Conservation (phyloP, 495 filamentous ascomycete species). For the Talaromyces adpressus region DNA sequence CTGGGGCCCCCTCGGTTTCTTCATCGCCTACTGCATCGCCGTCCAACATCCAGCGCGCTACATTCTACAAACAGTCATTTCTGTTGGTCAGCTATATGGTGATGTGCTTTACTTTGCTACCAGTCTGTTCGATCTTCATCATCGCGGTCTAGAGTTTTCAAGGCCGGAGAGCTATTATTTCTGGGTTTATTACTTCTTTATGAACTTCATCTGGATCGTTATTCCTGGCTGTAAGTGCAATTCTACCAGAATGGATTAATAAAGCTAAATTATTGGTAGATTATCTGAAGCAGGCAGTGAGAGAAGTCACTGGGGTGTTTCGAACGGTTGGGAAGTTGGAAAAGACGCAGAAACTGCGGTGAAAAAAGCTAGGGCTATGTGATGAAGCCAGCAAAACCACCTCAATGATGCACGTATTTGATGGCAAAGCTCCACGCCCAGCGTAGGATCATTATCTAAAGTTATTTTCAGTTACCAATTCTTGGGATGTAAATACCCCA, state of each 20-base stretch:
- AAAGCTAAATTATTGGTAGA: background rate
- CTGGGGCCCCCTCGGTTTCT: conserved; percentile 79
- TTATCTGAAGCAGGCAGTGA: background rate
- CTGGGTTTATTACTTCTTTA: conserved; percentile 83
- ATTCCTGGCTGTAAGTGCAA: conserved; percentile 52
- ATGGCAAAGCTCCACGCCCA: no score
- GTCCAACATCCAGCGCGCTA: conserved; percentile 53
- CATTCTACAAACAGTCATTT: conserved; percentile 63
- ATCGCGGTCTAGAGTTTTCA: conserved; percentile 51
- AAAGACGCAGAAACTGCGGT: background rate
- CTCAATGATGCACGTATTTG: no score
- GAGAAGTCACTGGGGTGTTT: background rate
- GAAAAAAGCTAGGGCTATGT: background rate
- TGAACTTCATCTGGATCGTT: conserved; percentile 87
- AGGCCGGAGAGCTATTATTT: conserved; percentile 77
- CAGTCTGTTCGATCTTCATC: conserved; percentile 58
- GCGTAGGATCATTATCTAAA: no score
- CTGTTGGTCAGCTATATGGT: conserved; percentile 78
- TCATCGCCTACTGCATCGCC: conserved; percentile 52
- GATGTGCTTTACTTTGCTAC: conserved; percentile 82
- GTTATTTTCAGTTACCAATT: no score
- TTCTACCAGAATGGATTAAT: background rate
- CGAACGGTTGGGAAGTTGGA: background rate
- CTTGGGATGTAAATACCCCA: no score
- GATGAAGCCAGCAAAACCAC: no score